A percentile compares a stretch with the other conserved stretches of the same genome.
These are phyloP conservation scores for Fulvia fulva DNA, from an alignment of 2,329 filamentous ascomycete species.

Conservation along the genomic window DNA sequence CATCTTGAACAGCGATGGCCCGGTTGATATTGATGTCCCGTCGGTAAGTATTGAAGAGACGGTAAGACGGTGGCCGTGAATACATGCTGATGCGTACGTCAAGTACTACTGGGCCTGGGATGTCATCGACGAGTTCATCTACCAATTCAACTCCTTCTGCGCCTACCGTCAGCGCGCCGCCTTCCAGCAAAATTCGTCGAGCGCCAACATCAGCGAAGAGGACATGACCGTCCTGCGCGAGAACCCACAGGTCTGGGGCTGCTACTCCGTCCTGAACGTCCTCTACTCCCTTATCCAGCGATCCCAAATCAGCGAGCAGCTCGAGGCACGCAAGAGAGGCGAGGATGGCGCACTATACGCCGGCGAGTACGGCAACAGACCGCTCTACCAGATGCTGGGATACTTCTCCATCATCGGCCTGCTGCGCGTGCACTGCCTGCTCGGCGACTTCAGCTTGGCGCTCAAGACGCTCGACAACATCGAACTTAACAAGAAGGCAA, in stretches of 20 bases:
- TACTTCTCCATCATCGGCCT: conserved; percentile 99
- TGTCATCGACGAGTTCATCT: conserved; percentile 99
- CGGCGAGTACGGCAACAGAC: conserved; percentile 91
- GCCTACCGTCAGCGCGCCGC: conserved; percentile 92
- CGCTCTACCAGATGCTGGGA: conserved; percentile 94
- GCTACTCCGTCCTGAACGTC: conserved; percentile 98
- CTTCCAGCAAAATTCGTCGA: conserved; percentile 48
- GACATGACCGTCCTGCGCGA: conserved; percentile 88
- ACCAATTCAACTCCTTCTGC: conserved; percentile 99
- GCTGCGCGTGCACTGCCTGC: conserved; percentile 88
- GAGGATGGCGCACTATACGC: conserved; percentile 85
- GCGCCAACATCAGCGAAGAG: conserved; percentile 71
- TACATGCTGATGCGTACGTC: conserved; percentile 3
- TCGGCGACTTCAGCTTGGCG: conserved; percentile 96
- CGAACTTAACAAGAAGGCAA: conserved; percentile 99
- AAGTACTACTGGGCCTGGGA: conserved; percentile 99
- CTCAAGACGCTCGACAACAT: conserved; percentile 99
- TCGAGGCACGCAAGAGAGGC: conserved; percentile 88
- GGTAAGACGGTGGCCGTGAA: neutral
- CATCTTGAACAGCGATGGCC: conserved; percentile 98
- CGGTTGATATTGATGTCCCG: conserved; percentile 92
- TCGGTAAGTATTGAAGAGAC: conserved; percentile 63
- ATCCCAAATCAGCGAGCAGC: conserved; percentile 96
- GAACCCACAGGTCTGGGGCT: conserved; percentile 98
- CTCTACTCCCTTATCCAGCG: conserved; percentile 98